These are phyloP conservation scores for Fusarium sp. DNA, from an alignment of 2,329 filamentous ascomycete species.

Conservation along the genomic window DNA sequence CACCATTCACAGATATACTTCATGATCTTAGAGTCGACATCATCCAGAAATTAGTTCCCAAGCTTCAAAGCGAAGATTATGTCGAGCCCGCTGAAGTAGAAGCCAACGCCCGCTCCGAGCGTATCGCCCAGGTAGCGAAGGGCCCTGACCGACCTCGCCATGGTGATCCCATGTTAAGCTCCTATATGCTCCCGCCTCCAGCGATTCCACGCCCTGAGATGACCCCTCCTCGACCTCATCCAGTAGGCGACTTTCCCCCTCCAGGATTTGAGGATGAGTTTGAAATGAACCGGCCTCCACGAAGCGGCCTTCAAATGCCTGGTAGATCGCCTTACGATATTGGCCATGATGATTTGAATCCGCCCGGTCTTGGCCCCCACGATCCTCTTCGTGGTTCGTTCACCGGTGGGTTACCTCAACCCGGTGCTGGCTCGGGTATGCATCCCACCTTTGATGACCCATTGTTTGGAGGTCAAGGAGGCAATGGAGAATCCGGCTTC, in stretches of 20 bases:
- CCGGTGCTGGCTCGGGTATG: slow-evolving; percentile 81
- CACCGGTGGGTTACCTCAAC: slow-evolving; percentile 66
- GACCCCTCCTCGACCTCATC: slow-evolving; percentile 66
- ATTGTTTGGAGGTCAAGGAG: slow-evolving; percentile 68
- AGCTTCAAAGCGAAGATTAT: slow-evolving; percentile 80
- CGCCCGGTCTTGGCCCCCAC: slow-evolving; percentile 83
- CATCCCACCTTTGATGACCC: slow-evolving; percentile 95
- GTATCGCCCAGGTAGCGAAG: slow-evolving; percentile 53
- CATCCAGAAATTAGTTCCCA: slow-evolving; percentile 83
- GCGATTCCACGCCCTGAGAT: slow-evolving; percentile 71
- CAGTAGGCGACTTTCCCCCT: slow-evolving; percentile 79
- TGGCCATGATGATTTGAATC: slow-evolving; percentile 88
- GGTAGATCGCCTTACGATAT: slow-evolving; percentile 72
- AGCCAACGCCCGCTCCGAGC: slow-evolving; percentile 53
- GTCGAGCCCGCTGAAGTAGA: slow-evolving; percentile 65
- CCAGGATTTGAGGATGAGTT: slow-evolving; percentile 95
- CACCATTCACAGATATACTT: slow-evolving; percentile 65
- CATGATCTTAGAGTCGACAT: slow-evolving; percentile 79
- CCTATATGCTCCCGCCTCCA: slow-evolving; percentile 72
- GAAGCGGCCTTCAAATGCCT: slow-evolving; percentile 46
- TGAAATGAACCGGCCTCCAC: slow-evolving; percentile 74
- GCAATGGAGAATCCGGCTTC: slow-evolving; percentile 46
- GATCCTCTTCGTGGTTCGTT: slow-evolving; percentile 80
- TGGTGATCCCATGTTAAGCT: slow-evolving; percentile 60
- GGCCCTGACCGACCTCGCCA: slow-evolving; percentile 46